These are phyloP conservation scores for Aspergillus fijiensis DNA, from an alignment of 2,329 filamentous ascomycete species.

Conservation along the genomic window DNA sequence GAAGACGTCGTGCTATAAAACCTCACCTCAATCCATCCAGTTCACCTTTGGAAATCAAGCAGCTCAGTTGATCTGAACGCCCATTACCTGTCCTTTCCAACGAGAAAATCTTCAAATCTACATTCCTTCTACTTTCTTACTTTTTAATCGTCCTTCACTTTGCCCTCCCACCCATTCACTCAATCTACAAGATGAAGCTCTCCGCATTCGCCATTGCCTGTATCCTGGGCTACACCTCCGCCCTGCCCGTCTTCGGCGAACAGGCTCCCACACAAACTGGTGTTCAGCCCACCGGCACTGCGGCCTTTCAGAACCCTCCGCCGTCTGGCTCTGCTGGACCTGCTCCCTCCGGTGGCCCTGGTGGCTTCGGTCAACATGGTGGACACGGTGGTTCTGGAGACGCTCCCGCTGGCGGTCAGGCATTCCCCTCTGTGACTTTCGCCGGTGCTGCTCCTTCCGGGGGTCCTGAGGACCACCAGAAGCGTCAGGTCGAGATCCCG, in stretches of 20 bases:
- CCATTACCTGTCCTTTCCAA: background rate
- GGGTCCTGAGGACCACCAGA: too few species aligned
- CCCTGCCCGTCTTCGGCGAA: conserved; percentile 3
- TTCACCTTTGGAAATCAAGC: background rate
- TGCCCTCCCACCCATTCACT: background rate
- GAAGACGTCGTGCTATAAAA: background rate
- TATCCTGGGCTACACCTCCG: conserved; percentile 3
- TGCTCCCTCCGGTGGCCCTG: background rate
- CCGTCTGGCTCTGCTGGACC: background rate
- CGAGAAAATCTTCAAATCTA: background rate
- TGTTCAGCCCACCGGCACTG: background rate
- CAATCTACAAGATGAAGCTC: background rate
- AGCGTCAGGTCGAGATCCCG: too few species aligned
- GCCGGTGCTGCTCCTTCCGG: background rate
- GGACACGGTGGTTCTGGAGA: background rate
- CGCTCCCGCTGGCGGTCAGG: background rate
- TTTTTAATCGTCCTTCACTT: background rate
- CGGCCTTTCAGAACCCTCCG: conserved; percentile 1
- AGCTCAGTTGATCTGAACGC: background rate
- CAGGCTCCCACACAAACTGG: background rate
- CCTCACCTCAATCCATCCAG: background rate
- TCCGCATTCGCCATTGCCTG: conserved; percentile 1
- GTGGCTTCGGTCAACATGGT: background rate
- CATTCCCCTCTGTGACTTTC: background rate
- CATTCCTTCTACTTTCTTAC: background rate